Percentiles rank a stretch among this genome's conserved stretches.
Conservation (phyloP, 768 basidiomycete species). For the Podaxis carcinomalis region DNA sequence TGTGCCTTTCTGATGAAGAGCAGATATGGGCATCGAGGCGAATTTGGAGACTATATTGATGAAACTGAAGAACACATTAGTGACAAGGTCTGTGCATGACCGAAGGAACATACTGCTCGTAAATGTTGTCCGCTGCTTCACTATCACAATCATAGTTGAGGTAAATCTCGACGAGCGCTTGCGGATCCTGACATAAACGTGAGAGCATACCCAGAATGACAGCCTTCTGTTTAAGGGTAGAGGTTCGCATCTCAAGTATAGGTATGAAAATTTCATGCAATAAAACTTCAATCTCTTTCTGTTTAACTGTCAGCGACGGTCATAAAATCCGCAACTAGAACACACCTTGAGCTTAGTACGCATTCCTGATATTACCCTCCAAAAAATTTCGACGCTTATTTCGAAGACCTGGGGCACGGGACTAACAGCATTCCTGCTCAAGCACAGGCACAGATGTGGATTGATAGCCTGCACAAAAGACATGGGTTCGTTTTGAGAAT, state of each 20-base stretch:
- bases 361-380: conserved; percentile 92
- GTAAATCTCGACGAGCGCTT: conserved; percentile 96
- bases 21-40: conserved; percentile 52
- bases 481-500: conserved; percentile 81
- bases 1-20: conserved; percentile 41
- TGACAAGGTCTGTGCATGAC: not conserved
- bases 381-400: conserved; percentile 97
- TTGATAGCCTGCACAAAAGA: conserved; percentile 91
- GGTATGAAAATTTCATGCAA: conserved; percentile 98
- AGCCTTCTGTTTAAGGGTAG: conserved; percentile 92
- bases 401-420: conserved; percentile 97
- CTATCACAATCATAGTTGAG: conserved; percentile 99
- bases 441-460: conserved; percentile 89
- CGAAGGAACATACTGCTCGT: conserved; percentile 72
- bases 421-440: conserved; percentile 94
- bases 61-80: conserved; percentile 41
- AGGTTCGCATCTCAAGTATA: conserved; percentile 96
- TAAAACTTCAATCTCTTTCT: conserved; percentile 99
- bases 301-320: conserved; percentile 6
- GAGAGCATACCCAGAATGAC: conserved; percentile 86
- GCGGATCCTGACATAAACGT: conserved; percentile 90
- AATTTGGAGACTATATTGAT: conserved; percentile 97
- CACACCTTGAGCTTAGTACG: conserved; percentile 91
- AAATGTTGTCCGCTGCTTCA: conserved; percentile 92
- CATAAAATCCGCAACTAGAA: not conserved